phyloP scores from a whole-genome alignment of 352 stramenopile genomes.

The Halophytophthora batemanensis region DNA sequence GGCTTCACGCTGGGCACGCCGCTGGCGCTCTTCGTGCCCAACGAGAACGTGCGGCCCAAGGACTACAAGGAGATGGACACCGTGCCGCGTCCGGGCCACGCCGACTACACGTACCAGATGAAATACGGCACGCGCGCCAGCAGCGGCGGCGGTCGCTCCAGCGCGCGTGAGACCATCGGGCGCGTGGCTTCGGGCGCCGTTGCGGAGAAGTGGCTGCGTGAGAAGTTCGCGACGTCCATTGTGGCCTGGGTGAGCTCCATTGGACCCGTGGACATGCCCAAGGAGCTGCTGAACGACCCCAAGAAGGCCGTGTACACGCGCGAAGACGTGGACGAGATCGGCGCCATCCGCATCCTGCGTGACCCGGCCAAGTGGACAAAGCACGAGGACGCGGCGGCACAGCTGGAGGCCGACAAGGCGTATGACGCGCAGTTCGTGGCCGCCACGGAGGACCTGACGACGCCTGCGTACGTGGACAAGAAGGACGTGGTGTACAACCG shows the following conservation, averaged over 20 bases:
- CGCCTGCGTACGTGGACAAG: slow-evolving; percentile 91
- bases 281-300: slow-evolving; percentile 60
- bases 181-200: slow-evolving; percentile 96
- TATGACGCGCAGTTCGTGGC: slow-evolving; percentile 79
- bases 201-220: slow-evolving; percentile 93
- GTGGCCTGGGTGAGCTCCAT: slow-evolving; percentile 90
- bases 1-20: slow-evolving; percentile 95
- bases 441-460: slow-evolving; percentile 46
- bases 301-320: slow-evolving; percentile 68
- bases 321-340: slow-evolving; percentile 81
- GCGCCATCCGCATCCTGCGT: slow-evolving; percentile 78
- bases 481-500: slow-evolving; percentile 91
- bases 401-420: slow-evolving; percentile 55
- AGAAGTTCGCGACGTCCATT: slow-evolving; percentile 90
- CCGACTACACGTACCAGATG: slow-evolving; percentile 99
- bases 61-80: slow-evolving; percentile 98
- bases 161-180: slow-evolving; percentile 97
- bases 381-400: slow-evolving; percentile 34
- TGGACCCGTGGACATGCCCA: slow-evolving; percentile 82
- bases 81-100: slow-evolving; percentile 91
- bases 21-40: slow-evolving; percentile 96
- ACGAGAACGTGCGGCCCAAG: slow-evolving; percentile 95
- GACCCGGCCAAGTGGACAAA: slow-evolving; percentile 65
- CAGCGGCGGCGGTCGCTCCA: slow-evolving; percentile 94
- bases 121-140: slow-evolving; percentile 98